These are phyloP conservation scores for Dioscorea cayenensis DNA, from an alignment of 116 monocot genomes.

Conservation along the genomic window DNA sequence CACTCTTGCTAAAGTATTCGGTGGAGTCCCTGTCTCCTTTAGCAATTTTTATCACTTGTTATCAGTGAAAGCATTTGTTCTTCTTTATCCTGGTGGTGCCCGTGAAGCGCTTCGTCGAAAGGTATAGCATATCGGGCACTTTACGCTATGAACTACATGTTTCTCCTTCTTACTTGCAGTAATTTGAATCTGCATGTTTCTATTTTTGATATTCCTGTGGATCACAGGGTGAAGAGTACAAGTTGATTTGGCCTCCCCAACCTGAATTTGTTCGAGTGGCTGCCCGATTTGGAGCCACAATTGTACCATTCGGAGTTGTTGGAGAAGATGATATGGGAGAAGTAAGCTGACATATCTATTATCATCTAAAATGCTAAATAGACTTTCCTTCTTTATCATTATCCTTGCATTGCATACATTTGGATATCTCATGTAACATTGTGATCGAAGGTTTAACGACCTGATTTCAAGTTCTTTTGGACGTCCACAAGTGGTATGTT, in stretches of 20 bases:
- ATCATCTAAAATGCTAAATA: not conserved
- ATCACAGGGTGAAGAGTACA: conserved; percentile 31
- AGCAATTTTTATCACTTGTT: conserved; percentile 31
- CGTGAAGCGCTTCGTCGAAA: conserved; percentile 43
- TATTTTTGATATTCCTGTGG: too few relatives aligned
- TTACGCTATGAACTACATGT: not conserved
- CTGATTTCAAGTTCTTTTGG: not conserved
- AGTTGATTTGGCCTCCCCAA: conserved; percentile 29
- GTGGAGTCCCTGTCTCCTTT: conserved; percentile 34
- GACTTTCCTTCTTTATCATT: not conserved
- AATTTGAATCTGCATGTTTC: too few relatives aligned
- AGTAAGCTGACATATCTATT: conserved; percentile 8
- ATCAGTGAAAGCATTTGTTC: conserved; percentile 23
- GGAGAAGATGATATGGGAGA: conserved; percentile 40
- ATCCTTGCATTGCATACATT: not conserved
- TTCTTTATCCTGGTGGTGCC: conserved; percentile 41
- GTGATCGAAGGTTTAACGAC: too few relatives aligned
- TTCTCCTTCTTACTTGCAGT: not conserved
- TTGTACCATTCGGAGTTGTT: conserved; percentile 40
- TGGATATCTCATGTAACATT: not conserved
- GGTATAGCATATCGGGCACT: conserved; percentile 6
- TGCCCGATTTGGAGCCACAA: conserved; percentile 29
- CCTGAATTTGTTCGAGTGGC: conserved; percentile 36
- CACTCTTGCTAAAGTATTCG: conserved; percentile 19
- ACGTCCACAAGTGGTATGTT: too few relatives aligned